Conservation (phyloP, 371 early-diverging fungal species). For the Circinella umbellata region DNA sequence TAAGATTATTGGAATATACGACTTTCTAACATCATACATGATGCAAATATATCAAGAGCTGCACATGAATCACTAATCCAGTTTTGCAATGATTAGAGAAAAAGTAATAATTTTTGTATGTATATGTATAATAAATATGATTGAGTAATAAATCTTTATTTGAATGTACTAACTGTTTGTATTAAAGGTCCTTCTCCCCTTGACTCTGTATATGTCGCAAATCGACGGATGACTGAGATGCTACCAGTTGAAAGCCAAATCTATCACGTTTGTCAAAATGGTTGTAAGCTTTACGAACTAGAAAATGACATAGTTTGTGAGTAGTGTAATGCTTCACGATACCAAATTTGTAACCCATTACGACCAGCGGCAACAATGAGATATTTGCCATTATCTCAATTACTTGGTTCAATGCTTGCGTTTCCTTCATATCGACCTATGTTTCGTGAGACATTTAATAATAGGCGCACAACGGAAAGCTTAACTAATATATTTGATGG, state of each 20-base stretch:
- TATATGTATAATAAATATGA: not conserved
- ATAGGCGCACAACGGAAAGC: not conserved
- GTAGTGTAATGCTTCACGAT: not conserved
- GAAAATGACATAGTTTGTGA: not conserved
- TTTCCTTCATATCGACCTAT: not conserved
- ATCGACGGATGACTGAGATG: not conserved
- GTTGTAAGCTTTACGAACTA: not conserved
- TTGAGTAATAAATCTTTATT: not conserved
- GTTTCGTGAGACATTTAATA: not conserved
- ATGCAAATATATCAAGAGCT: not conserved
- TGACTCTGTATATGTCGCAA: not conserved
- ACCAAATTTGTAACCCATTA: not conserved
- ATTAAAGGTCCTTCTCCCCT: constrained; percentile 1
- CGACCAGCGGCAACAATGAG: constrained; percentile 1
- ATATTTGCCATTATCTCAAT: constrained; percentile 3
- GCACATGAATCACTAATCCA: not conserved
- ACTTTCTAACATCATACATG: not conserved
- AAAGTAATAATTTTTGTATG: not conserved
- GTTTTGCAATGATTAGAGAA: not conserved
- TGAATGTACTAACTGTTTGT: not conserved
- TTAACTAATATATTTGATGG: constrained; percentile 6
- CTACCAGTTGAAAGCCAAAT: not conserved
- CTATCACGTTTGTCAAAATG: constrained; percentile 1
- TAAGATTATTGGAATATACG: not conserved
- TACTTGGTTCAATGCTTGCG: constrained; percentile 8